Conservation (phyloP, 2,329 filamentous ascomycete genomes). For the Sclerotiophoma versabilis region DNA sequence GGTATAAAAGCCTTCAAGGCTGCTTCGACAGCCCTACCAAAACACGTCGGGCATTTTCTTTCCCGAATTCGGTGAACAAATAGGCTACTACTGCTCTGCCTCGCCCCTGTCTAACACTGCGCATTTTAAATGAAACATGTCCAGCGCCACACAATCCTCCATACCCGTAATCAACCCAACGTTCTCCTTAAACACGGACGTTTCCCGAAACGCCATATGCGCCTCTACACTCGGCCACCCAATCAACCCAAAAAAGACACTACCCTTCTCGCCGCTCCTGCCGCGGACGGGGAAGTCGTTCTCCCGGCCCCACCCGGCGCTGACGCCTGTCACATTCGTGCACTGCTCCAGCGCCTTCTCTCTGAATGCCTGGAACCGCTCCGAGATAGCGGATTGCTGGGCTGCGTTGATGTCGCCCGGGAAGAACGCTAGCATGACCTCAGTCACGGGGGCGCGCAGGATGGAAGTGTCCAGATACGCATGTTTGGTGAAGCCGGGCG, state of each 20-base stretch:
- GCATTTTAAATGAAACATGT: not conserved
- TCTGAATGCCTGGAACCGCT: not conserved
- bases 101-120: not conserved
- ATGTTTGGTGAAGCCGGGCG: slow-evolving; percentile 16
- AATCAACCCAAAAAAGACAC: slow-evolving; percentile 4
- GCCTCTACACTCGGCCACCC: not conserved
- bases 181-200: not conserved
- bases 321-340: not conserved
- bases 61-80: no score
- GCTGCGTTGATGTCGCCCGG: not conserved
- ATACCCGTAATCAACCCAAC: not conserved
- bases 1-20: no score
- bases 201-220: no score
- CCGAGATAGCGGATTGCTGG: no score
- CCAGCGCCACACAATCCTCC: not conserved
- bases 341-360: not conserved
- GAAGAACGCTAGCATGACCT: slow-evolving; percentile 3
- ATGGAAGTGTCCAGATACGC: not conserved
- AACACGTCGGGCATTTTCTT: not conserved
- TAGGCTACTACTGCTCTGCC: not conserved
- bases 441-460: not conserved
- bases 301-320: slow-evolving; percentile 16
- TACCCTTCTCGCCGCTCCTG: not conserved
- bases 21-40: no score
- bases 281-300: slow-evolving; percentile 15